A percentile compares a stretch with the other conserved stretches of the same genome.
Evolutionary conservation across 768 basidiomycete species (phyloP).

Genomic region (Fomitopsis serialis): DNA sequence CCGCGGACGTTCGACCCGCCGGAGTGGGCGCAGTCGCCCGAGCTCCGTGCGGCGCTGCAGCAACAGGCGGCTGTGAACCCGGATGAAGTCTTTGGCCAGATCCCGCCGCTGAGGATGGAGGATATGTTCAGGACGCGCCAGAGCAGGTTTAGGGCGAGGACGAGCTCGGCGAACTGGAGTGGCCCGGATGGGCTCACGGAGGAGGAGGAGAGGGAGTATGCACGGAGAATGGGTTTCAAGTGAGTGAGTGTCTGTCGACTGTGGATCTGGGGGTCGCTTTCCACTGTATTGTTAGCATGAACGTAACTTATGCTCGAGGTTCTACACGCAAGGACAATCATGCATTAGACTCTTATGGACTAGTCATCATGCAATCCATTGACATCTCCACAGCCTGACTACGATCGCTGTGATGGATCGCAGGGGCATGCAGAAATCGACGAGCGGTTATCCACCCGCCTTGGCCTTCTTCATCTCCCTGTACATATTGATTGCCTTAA

Average conservation of each 20-base stretch:
- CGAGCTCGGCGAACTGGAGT: constrained; percentile 94
- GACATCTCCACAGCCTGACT: too few relatives aligned
- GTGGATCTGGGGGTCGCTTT: too few relatives aligned
- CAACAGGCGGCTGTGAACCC: constrained; percentile 85
- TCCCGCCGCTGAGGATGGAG: constrained; percentile 85
- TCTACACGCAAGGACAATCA: too few relatives aligned
- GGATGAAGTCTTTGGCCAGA: constrained; percentile 87
- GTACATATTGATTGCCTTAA: constrained; percentile 62
- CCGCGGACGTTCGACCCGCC: constrained; percentile 60
- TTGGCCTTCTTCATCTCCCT: constrained; percentile 59
- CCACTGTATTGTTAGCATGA: too few relatives aligned
- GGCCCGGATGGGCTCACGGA: constrained; percentile 84
- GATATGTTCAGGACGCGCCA: constrained; percentile 82
- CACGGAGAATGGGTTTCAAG: constrained; percentile 83
- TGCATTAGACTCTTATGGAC: too few relatives aligned
- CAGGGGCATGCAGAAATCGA: too few relatives aligned
- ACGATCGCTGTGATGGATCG: too few relatives aligned
- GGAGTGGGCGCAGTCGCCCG: constrained; percentile 89
- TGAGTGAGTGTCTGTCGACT: constrained; percentile 6
- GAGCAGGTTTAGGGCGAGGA: constrained; percentile 81
- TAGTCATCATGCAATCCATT: too few relatives aligned
- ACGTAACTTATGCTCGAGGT: too few relatives aligned
- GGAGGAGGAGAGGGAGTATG: constrained; percentile 86
- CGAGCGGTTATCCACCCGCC: constrained; percentile 17
- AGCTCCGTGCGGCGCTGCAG: constrained; percentile 71